Evolutionary conservation across 108 stramenopile genomes (phyloP).

Genomic region (Cyclotella distinguenda): DNA sequence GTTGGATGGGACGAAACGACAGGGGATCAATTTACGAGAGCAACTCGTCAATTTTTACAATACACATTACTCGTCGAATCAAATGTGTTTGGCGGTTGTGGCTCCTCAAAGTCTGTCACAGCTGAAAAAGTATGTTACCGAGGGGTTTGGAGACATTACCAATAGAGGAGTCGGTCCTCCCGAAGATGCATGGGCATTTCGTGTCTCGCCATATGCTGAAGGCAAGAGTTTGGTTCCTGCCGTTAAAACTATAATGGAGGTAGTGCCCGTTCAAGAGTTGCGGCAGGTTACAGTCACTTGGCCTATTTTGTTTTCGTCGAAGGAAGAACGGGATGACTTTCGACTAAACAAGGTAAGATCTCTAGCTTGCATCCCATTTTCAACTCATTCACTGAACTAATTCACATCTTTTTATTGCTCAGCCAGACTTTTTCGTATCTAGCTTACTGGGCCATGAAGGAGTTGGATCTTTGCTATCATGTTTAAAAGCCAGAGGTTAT

Average conservation of each 20-base stretch:
- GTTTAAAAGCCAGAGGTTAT: conserved; percentile 75
- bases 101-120: conserved; percentile 70
- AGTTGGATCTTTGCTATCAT: conserved; percentile 78
- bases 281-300: conserved; percentile 75
- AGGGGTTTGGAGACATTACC: conserved; percentile 76
- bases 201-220: conserved; percentile 49
- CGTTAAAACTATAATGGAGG: conserved; percentile 58
- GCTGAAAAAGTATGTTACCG: conserved; percentile 72
- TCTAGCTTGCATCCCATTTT: not conserved
- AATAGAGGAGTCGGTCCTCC: conserved; percentile 59
- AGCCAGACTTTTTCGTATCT: conserved; percentile 65
- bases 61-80: conserved; percentile 88
- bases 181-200: conserved; percentile 66
- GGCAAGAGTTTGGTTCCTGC: conserved; percentile 57
- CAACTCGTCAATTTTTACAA: conserved; percentile 88
- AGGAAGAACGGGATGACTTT: conserved; percentile 48
- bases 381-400: too few species aligned
- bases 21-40: conserved; percentile 77
- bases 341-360: conserved; percentile 51
- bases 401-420: too few species aligned
- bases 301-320: conserved; percentile 69
- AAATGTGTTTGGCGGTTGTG: conserved; percentile 90
- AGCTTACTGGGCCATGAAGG: conserved; percentile 90
- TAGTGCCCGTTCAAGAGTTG: conserved; percentile 80
- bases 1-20: conserved; percentile 65